Evolutionary conservation across 192 early-diverging fungal species (phyloP).

Genomic region (Entomortierella chlamydospora): DNA sequence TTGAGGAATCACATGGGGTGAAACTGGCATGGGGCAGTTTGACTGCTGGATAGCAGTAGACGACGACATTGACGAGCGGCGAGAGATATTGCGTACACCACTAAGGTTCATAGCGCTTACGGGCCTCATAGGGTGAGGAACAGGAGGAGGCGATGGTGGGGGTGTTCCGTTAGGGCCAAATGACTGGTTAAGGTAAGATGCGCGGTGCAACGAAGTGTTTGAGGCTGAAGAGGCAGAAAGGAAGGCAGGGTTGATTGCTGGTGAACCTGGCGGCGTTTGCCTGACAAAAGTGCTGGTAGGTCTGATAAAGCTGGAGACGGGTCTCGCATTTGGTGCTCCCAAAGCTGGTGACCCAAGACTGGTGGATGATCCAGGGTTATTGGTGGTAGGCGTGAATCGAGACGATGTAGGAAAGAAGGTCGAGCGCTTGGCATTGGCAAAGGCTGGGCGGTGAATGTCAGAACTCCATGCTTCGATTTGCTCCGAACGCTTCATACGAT

Average conservation of each 20-base stretch:
- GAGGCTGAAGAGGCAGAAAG: slow-evolving; percentile 33
- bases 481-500: slow-evolving; percentile 72
- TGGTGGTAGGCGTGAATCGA: slow-evolving; percentile 26
- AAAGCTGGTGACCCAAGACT: slow-evolving; percentile 18
- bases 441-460: slow-evolving; percentile 68
- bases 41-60: slow-evolving; percentile 40
- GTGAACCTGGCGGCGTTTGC: slow-evolving; percentile 42
- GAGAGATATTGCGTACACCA: slow-evolving; percentile 42
- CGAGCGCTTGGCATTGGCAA: slow-evolving; percentile 26
- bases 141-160: slow-evolving; percentile 47
- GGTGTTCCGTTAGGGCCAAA: slow-evolving; percentile 40
- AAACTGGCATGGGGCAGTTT: slow-evolving; percentile 49
- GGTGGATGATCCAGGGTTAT: slow-evolving; percentile 11
- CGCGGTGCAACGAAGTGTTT: slow-evolving; percentile 30
- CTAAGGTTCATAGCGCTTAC: slow-evolving; percentile 37
- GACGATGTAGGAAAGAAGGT: slow-evolving; percentile 45
- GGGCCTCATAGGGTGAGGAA: slow-evolving; percentile 40
- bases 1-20: slow-evolving; percentile 52
- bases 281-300: slow-evolving; percentile 31
- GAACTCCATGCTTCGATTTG: slow-evolving; percentile 84
- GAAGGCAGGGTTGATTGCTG: slow-evolving; percentile 42
- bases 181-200: slow-evolving; percentile 39
- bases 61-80: slow-evolving; percentile 50
- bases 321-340: slow-evolving; percentile 15
- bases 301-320: slow-evolving; percentile 42